Percentiles rank a stretch among this genome's conserved stretches.
phyloP scores from a whole-genome alignment of 306 rosid genomes.

The Gleditsia sinensis region DNA sequence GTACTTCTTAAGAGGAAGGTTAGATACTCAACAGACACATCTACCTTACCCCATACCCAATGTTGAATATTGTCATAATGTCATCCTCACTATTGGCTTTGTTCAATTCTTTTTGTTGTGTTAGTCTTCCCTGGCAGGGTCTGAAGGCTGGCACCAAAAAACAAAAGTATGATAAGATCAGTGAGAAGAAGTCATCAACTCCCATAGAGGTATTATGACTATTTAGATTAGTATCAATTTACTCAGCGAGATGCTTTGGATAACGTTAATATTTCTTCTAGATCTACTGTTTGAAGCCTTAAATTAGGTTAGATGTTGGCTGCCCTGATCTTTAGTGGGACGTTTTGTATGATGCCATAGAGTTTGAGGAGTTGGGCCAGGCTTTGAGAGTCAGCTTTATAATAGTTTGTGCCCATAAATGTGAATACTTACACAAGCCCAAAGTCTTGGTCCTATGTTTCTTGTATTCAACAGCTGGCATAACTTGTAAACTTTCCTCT shows the following conservation, averaged over 20 bases:
- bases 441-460: not conserved
- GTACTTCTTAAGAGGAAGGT: conserved; percentile 99
- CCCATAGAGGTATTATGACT: conserved; percentile 77
- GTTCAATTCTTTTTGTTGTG: conserved; percentile 27
- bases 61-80: conserved; percentile 29
- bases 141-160: conserved; percentile 96
- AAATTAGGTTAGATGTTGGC: conserved; percentile 22
- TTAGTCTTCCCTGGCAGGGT: conserved; percentile 99
- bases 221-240: conserved; percentile 3
- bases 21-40: conserved; percentile 32
- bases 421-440: conserved; percentile 4
- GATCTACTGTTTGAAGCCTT: conserved; percentile 14
- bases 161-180: conserved; percentile 93
- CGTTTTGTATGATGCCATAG: conserved; percentile 1
- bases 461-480: conserved; percentile 24
- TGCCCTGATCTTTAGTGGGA: not conserved
- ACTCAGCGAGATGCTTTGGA: not conserved
- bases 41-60: conserved; percentile 13
- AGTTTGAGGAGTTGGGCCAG: conserved; percentile 9
- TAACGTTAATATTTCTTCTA: conserved; percentile 8
- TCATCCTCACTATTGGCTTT: conserved; percentile 22
- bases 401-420: not conserved
- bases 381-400: not conserved
- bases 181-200: conserved; percentile 93
- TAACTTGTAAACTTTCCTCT: conserved; percentile 10